Conservation (phyloP, 768 basidiomycete species). For the Fomitopsis pulvina region DNA sequence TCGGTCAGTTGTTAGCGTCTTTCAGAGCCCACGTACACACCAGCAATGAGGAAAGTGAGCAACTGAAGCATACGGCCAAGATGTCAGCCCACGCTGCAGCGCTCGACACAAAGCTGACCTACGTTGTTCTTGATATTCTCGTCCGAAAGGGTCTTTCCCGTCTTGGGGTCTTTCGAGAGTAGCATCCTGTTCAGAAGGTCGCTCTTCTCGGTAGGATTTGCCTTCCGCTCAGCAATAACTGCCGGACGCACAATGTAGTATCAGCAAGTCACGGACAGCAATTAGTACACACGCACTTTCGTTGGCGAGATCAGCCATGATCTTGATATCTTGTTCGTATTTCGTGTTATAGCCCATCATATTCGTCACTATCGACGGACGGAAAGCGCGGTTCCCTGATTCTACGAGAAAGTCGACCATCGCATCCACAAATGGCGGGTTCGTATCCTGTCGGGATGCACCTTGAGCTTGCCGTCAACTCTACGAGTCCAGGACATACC, state of each 20-base stretch:
- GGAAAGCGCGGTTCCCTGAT: slow-evolving; percentile 27
- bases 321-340: slow-evolving; percentile 34
- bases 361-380: slow-evolving; percentile 29
- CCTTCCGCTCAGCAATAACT: slow-evolving; percentile 35
- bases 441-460: slow-evolving; percentile 19
- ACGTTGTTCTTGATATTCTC: slow-evolving; percentile 39
- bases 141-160: slow-evolving; percentile 34
- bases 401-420: slow-evolving; percentile 38
- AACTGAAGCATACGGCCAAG: no score
- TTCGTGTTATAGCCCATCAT: slow-evolving; percentile 32
- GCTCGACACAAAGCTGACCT: slow-evolving; percentile 6
- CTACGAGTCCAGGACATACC: slow-evolving; percentile 13
- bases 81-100: no score
- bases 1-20: not conserved
- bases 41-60: slow-evolving; percentile 45
- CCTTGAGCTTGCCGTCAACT: not conserved
- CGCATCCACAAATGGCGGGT: slow-evolving; percentile 33
- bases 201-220: slow-evolving; percentile 32
- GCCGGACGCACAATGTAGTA: not conserved
- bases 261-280: not conserved
- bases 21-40: slow-evolving; percentile 13
- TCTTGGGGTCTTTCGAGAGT: slow-evolving; percentile 36
- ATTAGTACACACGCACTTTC: slow-evolving; percentile 24
- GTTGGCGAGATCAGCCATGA: slow-evolving; percentile 35
- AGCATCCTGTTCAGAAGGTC: slow-evolving; percentile 44